Evolutionary conservation across 257 asterid species (phyloP).

Genomic region (Leptodermis oblonga): DNA sequence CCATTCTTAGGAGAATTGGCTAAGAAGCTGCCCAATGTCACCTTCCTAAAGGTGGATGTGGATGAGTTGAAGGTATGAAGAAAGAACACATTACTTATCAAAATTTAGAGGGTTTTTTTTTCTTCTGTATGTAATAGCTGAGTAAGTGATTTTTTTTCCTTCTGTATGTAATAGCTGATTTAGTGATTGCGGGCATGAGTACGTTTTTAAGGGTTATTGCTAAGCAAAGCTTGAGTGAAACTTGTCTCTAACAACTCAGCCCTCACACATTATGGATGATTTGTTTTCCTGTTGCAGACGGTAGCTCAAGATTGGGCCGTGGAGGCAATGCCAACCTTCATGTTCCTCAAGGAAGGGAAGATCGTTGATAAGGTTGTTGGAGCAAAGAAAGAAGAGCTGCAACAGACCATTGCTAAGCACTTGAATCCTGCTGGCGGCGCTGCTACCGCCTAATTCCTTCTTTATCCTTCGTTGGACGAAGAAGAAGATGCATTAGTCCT

Average conservation of each 20-base stretch:
- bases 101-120: not conserved
- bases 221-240: not conserved
- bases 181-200: not conserved
- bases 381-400: slow-evolving; percentile 83
- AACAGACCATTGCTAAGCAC: slow-evolving; percentile 59
- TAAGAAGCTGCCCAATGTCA: slow-evolving; percentile 62
- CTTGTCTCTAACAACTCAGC: not conserved
- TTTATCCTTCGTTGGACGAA: not conserved
- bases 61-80: slow-evolving; percentile 70
- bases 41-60: slow-evolving; percentile 83
- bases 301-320: slow-evolving; percentile 82
- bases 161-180: too few species aligned
- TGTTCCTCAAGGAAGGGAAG: slow-evolving; percentile 70
- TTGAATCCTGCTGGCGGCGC: slow-evolving; percentile 19
- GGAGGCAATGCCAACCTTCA: slow-evolving; percentile 94
- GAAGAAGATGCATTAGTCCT: not conserved
- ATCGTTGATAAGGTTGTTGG: slow-evolving; percentile 70
- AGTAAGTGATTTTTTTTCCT: not conserved
- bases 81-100: not conserved
- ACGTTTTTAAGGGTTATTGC: not conserved
- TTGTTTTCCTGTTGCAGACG: slow-evolving; percentile 35
- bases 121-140: too few species aligned
- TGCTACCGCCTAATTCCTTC: not conserved
- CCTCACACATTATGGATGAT: not conserved
- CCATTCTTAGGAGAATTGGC: slow-evolving; percentile 86